Evolutionary conservation across 129 eudicot species (phyloP), one percentile per base, ranked within the genome.

Genomic region (Artemisia annua): DNA sequence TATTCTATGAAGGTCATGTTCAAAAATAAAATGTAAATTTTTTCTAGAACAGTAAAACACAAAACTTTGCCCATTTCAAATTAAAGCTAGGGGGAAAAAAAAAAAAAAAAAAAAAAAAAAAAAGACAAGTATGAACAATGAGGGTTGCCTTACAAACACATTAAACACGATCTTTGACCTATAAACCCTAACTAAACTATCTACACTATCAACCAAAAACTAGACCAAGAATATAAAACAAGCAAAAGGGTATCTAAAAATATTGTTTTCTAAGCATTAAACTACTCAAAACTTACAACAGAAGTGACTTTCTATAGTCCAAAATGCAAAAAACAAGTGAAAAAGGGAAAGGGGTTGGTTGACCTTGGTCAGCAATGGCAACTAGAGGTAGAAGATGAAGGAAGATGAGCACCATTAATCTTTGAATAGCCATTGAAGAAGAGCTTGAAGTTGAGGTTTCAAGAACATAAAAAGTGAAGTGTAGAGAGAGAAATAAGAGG

Each of bases 311-410:
- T 58, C 48, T 71, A 49, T 1, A 58, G 32, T 59, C 11, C 20
- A 63, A 70, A 39, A 39, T 39, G 46, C 46, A 39, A 11, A 39
- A 39, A 39, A 39, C 2, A 39, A 39, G 10, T 39, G 46, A 49
- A 77, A 61, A 57, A 69, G 62, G 2, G 15, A 66, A 55, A 55
- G 56, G 70, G 30, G 63, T 22, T 14, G 1, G 71, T 68, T 61
- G 28, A 87, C 93, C 88, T 74, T 84, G 82, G 55, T 69, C 82
- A 64, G 85, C 89, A 75, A 79, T 77, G 75, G 69, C 65, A 71
- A 80, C 84, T 12, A 74, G 43, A 56, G 76, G 69, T 20, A 77
- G 84, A 70, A 83, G 83, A 17, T 35, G 72, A 22, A 87, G 76
- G 56, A 74, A 53, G 32, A 80, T 15, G 32, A 61, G 48, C 51